These are phyloP conservation scores for Rhizopogon salebrosus DNA, from an alignment of 768 basidiomycete species.

Conservation along the genomic window DNA sequence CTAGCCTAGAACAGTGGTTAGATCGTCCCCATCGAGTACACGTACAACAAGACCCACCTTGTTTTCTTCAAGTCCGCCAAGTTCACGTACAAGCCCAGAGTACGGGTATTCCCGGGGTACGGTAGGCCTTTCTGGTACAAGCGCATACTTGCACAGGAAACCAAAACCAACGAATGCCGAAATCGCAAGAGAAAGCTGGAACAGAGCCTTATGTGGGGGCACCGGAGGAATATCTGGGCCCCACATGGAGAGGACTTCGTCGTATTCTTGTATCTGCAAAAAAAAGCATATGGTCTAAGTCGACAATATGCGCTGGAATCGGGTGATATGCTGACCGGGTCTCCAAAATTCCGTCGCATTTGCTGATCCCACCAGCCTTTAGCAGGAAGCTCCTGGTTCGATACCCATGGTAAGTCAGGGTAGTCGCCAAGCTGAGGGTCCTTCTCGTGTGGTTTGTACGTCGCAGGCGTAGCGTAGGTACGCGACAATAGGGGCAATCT, in stretches of 20 bases:
- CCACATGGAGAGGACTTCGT: slow-evolving; percentile 84
- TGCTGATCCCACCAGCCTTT: slow-evolving; percentile 73
- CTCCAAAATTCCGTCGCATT: slow-evolving; percentile 77
- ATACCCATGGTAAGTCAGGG: slow-evolving; percentile 63
- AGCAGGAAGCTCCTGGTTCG: slow-evolving; percentile 58
- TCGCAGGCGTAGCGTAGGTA: slow-evolving; percentile 22
- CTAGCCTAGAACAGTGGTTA: slow-evolving; percentile 28
- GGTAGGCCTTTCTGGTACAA: slow-evolving; percentile 58
- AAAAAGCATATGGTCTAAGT: slow-evolving; percentile 10
- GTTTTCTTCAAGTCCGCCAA: slow-evolving; percentile 75
- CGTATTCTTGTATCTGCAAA: slow-evolving; percentile 68
- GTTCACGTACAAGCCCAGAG: slow-evolving; percentile 66
- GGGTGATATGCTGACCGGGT: slow-evolving; percentile 46
- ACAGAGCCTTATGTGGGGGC: slow-evolving; percentile 52
- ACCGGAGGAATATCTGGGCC: slow-evolving; percentile 72
- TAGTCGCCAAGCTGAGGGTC: slow-evolving; percentile 74
- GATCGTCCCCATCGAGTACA: not conserved
- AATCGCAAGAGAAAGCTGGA: slow-evolving; percentile 59
- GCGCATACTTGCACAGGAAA: slow-evolving; percentile 46
- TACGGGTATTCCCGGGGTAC: slow-evolving; percentile 75
- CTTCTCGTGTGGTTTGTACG: slow-evolving; percentile 25
- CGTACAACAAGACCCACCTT: slow-evolving; percentile 44
- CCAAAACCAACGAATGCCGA: slow-evolving; percentile 63
- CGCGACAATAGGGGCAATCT: not conserved
- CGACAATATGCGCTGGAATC: slow-evolving; percentile 7